Conservation (phyloP, 768 basidiomycete species). For the Sporobolomyces phaffii region DNA sequence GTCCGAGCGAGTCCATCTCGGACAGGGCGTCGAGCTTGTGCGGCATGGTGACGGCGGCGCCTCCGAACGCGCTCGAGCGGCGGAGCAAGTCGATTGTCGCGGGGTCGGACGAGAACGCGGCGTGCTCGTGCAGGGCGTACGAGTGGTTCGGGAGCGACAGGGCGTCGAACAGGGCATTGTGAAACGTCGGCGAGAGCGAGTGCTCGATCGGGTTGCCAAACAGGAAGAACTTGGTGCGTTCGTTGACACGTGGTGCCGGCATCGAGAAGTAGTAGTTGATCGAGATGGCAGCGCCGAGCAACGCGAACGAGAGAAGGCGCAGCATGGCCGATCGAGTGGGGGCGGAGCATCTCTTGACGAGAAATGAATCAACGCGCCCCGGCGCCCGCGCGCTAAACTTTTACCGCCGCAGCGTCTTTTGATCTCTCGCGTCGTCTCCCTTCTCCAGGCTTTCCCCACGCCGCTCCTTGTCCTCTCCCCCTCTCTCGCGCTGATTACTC, state of each 20-base stretch:
- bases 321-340: neutral
- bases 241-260: neutral
- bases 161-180: constrained; percentile 34
- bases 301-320: neutral
- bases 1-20: constrained; percentile 33
- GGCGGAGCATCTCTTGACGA: too few species aligned
- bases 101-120: constrained; percentile 2
- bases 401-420: neutral
- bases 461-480: too few species aligned
- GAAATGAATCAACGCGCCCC: too few species aligned
- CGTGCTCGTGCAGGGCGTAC: constrained; percentile 26
- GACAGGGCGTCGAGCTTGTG: constrained; percentile 37
- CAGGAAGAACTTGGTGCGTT: constrained; percentile 22
- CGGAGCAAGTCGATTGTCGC: constrained; percentile 6
- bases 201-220: constrained; percentile 40
- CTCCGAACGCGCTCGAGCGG: constrained; percentile 5
- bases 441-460: too few species aligned
- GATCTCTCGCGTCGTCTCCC: too few species aligned
- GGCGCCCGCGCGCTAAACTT: neutral
- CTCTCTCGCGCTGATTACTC: too few species aligned
- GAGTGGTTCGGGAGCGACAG: constrained; percentile 13
- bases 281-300: neutral
- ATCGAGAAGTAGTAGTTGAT: constrained; percentile 5
- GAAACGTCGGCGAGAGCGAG: constrained; percentile 34
- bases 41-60: constrained; percentile 41